Conservation (phyloP, 1,139 yeast species). For the Yamadazyma atlantica region DNA sequence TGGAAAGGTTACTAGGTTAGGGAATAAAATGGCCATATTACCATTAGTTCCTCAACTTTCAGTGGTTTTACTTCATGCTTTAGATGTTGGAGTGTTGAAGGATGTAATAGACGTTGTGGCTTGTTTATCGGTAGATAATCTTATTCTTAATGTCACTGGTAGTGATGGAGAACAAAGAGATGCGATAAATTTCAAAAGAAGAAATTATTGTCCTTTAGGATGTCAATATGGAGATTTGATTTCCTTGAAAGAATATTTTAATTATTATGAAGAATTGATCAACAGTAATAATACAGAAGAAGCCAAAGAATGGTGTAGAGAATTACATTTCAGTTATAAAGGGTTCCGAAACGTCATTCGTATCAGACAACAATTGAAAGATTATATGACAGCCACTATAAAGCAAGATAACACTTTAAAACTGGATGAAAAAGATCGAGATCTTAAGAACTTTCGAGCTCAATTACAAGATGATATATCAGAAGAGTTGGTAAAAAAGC, state of each 20-base stretch:
- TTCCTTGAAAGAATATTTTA: constrained; percentile 76
- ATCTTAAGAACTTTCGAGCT: constrained; percentile 24
- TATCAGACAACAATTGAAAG: constrained; percentile 72
- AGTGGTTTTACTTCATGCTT: constrained; percentile 78
- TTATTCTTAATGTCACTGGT: constrained; percentile 57
- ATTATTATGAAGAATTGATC: constrained; percentile 52
- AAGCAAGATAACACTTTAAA: constrained; percentile 36
- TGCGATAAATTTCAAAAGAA: constrained; percentile 64
- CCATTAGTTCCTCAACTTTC: constrained; percentile 92
- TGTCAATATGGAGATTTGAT: constrained; percentile 76
- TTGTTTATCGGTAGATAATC: constrained; percentile 88
- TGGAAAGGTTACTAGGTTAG: constrained; percentile 76
- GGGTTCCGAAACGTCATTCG: constrained; percentile 78
- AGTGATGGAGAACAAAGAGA: constrained; percentile 83
- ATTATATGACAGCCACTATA: constrained; percentile 59
- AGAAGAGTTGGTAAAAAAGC: constrained; percentile 24
- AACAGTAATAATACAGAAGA: constrained; percentile 41
- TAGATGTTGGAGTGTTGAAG: constrained; percentile 53
- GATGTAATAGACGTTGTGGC: constrained; percentile 87
- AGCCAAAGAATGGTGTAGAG: constrained; percentile 79
- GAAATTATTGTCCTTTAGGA: constrained; percentile 69
- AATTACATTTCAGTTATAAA: constrained; percentile 69
- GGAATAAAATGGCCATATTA: constrained; percentile 80
- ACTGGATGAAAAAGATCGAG: constrained; percentile 27
- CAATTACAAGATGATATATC: constrained; percentile 28